These are phyloP conservation scores for Zygosaccharomyces bailii DNA, from an alignment of 805 yeast genomes.

Conservation along the genomic window DNA sequence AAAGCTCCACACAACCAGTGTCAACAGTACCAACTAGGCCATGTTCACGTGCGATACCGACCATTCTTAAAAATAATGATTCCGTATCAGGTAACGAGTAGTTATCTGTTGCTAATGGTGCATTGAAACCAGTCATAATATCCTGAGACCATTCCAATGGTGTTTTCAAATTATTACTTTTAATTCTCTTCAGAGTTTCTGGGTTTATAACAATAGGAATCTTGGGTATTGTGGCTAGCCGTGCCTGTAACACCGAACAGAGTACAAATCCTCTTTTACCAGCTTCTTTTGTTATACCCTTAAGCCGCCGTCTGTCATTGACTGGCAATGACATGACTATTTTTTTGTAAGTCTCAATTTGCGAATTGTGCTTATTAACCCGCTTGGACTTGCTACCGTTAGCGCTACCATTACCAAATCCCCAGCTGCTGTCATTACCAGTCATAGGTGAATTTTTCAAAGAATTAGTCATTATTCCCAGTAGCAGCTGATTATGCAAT, in stretches of 20 bases:
- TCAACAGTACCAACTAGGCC: constrained; percentile 83
- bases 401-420: constrained; percentile 47
- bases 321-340: constrained; percentile 84
- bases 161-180: constrained; percentile 33
- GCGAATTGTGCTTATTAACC: constrained; percentile 52
- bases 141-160: constrained; percentile 90
- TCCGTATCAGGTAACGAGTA: constrained; percentile 82
- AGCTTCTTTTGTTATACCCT: constrained; percentile 75
- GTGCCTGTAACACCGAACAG: constrained; percentile 63
- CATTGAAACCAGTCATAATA: constrained; percentile 76
- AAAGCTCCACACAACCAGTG: constrained; percentile 70
- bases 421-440: constrained; percentile 53
- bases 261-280: constrained; percentile 74
- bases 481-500: constrained; percentile 76
- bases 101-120: constrained; percentile 73
- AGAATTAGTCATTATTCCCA: constrained; percentile 82
- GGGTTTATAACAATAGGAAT: constrained; percentile 60
- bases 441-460: constrained; percentile 72
- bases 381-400: constrained; percentile 43
- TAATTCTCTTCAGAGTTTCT: constrained; percentile 34
- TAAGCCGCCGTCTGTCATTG: constrained; percentile 79
- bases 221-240: constrained; percentile 63
- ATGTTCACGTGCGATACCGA: constrained; percentile 83
- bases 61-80: constrained; percentile 60
- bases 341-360: constrained; percentile 76